These are phyloP conservation scores for Chytriomyces sp. DNA, from an alignment of 192 early-diverging fungal genomes.

Conservation along the genomic window DNA sequence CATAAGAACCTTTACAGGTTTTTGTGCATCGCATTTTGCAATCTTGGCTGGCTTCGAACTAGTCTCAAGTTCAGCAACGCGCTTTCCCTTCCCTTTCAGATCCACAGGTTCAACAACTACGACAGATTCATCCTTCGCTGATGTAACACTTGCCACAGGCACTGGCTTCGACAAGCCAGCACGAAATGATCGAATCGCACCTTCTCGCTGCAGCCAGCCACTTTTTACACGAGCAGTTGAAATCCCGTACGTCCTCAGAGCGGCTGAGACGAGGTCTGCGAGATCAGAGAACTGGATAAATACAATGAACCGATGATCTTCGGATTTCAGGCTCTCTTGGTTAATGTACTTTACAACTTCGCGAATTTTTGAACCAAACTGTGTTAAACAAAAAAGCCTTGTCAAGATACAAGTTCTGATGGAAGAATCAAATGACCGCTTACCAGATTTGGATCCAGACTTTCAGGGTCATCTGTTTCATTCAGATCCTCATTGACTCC, in stretches of 20 bases:
- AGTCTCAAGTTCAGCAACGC: too few species aligned
- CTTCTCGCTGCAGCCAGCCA: too few species aligned
- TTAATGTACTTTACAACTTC: constrained; percentile 13
- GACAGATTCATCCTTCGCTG: too few species aligned
- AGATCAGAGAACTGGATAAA: constrained; percentile 19
- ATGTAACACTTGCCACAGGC: too few species aligned
- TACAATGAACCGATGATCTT: constrained; percentile 12
- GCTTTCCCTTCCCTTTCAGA: constrained; percentile 16
- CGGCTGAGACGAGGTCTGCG: constrained; percentile 1
- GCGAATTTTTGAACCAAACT: constrained; percentile 32
- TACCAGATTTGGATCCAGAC: constrained; percentile 27
- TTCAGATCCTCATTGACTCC: neutral
- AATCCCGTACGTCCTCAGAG: constrained; percentile 18
- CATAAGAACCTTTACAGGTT: too few species aligned
- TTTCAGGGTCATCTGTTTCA: neutral
- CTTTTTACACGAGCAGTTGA: constrained; percentile 12
- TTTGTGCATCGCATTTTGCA: too few species aligned
- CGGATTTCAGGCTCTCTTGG: neutral
- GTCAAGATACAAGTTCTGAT: too few species aligned
- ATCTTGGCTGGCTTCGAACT: too few species aligned
- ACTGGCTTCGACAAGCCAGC: too few species aligned
- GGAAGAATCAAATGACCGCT: too few species aligned
- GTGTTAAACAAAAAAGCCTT: neutral
- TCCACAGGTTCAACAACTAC: too few species aligned
- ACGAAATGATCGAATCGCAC: too few species aligned